Percentiles rank a stretch among this genome's conserved stretches.
Conservation (phyloP, 805 yeast species). For the Yarrowia porcina region DNA sequence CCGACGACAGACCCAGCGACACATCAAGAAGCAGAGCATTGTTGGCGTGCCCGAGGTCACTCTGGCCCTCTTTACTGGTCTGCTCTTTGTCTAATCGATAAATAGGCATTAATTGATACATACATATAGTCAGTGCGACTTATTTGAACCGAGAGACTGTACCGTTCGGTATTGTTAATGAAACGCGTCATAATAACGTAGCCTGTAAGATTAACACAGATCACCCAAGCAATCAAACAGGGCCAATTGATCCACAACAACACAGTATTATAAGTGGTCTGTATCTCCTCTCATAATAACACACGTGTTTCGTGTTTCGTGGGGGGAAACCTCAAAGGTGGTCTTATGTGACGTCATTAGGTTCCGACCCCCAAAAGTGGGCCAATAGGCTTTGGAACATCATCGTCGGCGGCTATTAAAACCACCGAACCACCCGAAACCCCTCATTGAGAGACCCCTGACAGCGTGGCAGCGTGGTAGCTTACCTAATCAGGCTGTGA, state of each 20-base stretch:
- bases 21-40: slow-evolving; percentile 5
- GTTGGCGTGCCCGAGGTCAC: slow-evolving; percentile 22
- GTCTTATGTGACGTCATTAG: neutral
- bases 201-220: neutral
- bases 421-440: neutral
- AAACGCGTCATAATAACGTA: neutral
- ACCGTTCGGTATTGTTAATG: too few species aligned
- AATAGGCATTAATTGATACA: slow-evolving; percentile 24
- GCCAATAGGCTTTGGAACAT: slow-evolving; percentile 22
- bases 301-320: too few species aligned
- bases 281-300: neutral
- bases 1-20: slow-evolving; percentile 24
- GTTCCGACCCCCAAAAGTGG: neutral
- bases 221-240: neutral
- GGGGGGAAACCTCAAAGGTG: too few species aligned
- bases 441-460: too few species aligned
- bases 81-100: slow-evolving; percentile 24
- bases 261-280: neutral
- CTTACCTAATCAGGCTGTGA: too few species aligned
- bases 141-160: too few species aligned
- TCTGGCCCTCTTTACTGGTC: slow-evolving; percentile 20
- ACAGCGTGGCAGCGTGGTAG: too few species aligned
- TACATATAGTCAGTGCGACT: slow-evolving; percentile 19
- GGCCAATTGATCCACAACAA: neutral
- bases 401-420: neutral